phyloP scores from a whole-genome alignment of 2,329 filamentous ascomycete genomes.

The Waltergamsia citrina region DNA sequence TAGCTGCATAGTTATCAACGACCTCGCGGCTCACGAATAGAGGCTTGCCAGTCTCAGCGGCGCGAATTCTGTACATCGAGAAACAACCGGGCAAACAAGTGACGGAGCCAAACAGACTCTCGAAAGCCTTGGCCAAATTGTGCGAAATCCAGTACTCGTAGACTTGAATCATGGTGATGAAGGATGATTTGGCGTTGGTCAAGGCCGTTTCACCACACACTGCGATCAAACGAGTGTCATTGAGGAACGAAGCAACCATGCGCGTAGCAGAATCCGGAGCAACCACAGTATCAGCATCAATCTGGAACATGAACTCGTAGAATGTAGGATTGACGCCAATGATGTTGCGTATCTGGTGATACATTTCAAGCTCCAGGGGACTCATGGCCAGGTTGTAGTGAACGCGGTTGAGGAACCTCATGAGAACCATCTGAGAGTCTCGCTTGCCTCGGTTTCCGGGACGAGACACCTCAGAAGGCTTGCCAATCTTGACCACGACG shows the following conservation, averaged over 20 bases:
- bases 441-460: constrained; percentile 97
- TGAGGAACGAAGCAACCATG: constrained; percentile 82
- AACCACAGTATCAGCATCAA: constrained; percentile 95
- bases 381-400: constrained; percentile 97
- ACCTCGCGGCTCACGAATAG: constrained; percentile 93
- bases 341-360: constrained; percentile 96
- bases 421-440: constrained; percentile 96
- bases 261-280: constrained; percentile 82
- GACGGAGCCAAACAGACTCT: constrained; percentile 92
- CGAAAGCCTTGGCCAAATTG: constrained; percentile 93
- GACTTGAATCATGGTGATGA: constrained; percentile 98
- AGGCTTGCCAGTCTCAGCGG: constrained; percentile 88
- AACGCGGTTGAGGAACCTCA: constrained; percentile 98
- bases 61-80: constrained; percentile 96
- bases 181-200: constrained; percentile 85
- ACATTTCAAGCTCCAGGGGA: constrained; percentile 93
- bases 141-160: constrained; percentile 99
- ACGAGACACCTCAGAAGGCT: constrained; percentile 92
- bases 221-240: constrained; percentile 88
- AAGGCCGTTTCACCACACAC: constrained; percentile 92
- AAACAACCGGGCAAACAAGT: constrained; percentile 98
- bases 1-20: constrained; percentile 78
- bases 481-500: constrained; percentile 94
- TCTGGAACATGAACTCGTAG: constrained; percentile 93
- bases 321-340: constrained; percentile 98